Base-by-base conservation (phyloP, 352 stramenopile species). In the Phytophthora constricta region DNA sequence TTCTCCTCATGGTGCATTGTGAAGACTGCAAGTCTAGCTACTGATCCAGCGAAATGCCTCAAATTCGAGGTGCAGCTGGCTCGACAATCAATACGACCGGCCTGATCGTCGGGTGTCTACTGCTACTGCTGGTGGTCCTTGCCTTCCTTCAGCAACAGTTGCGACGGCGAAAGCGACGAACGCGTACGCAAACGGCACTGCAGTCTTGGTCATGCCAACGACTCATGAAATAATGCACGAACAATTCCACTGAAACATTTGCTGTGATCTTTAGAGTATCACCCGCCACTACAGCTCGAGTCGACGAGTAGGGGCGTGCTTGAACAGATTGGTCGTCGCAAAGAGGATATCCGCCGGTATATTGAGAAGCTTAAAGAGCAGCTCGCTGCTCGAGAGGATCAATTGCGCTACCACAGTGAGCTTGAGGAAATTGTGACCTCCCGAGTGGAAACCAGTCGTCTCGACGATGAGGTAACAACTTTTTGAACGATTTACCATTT, bases 361-460 rank as follows among this genome's bases (percentile, higher is more conserved):
- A 91, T 94, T 47, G 39, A 39, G 19, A 80, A 66, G 45, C 68
- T 92, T 11, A 75, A 79, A 28, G 50, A 66, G 3, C 77, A 91
- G 46, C 58, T 95, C 9, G 73, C 65, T 0, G 65, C 57, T 22
- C 76, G 82, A 16, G 72, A 93, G 50, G 62, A 87, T 61, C 84
- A 92, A 43, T 52, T 93, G 22, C 76, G 73, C 5, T 72, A 76
- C 7, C 84, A 92, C 51, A 79, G 91, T 25, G 70, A 89, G 52
- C 83, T 93, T 5, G 81, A 93, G 58, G 68, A 81, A 27, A 76
- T 91, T 23, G 76, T 92, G 25, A 92, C 84, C 0, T 75, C 74
- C 8, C 74, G 81, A 17, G 68, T 80, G 16, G 72, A 85, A 59
- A 92, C 71, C 3, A 81, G 65, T 70, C 70, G 65, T 5, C 68